A percentile compares a stretch with the other conserved stretches of the same genome.
These are phyloP conservation scores for Eucalyptus leucophloia DNA, from an alignment of 345 rosid genomes.

Conservation along the genomic window DNA sequence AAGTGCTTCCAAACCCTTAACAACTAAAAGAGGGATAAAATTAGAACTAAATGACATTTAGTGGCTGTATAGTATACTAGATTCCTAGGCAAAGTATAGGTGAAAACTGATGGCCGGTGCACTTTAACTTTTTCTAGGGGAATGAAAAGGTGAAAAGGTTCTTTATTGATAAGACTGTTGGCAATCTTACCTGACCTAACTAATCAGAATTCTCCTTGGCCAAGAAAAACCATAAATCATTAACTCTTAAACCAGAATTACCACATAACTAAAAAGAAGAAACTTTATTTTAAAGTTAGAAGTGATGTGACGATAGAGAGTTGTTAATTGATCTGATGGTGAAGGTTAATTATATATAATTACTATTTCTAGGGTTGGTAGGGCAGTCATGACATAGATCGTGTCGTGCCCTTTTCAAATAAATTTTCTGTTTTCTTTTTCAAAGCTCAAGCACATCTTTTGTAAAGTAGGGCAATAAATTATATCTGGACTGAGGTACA, in stretches of 20 bases:
- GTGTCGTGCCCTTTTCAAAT: background rate
- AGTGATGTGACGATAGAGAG: background rate
- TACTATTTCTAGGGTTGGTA: background rate
- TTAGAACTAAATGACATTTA: background rate
- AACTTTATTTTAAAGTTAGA: background rate
- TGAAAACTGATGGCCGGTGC: background rate
- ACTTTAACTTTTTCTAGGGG: background rate
- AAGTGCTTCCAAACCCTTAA: background rate
- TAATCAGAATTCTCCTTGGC: background rate
- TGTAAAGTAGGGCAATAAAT: background rate
- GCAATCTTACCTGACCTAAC: background rate
- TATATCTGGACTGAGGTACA: background rate
- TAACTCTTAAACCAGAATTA: background rate
- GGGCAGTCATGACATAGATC: background rate
- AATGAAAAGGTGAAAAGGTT: background rate
- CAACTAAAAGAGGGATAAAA: background rate
- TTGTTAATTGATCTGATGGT: background rate
- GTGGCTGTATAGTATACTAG: background rate
- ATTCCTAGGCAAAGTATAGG: background rate
- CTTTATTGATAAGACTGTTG: background rate
- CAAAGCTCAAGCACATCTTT: background rate
- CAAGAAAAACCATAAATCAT: background rate
- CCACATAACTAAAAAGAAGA: background rate
- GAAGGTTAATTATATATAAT: background rate
- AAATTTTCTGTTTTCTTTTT: background rate